Percentiles rank a stretch among this genome's conserved stretches.
Conservation (phyloP, 208 protist genomes). For the Naegleria fowleri region DNA sequence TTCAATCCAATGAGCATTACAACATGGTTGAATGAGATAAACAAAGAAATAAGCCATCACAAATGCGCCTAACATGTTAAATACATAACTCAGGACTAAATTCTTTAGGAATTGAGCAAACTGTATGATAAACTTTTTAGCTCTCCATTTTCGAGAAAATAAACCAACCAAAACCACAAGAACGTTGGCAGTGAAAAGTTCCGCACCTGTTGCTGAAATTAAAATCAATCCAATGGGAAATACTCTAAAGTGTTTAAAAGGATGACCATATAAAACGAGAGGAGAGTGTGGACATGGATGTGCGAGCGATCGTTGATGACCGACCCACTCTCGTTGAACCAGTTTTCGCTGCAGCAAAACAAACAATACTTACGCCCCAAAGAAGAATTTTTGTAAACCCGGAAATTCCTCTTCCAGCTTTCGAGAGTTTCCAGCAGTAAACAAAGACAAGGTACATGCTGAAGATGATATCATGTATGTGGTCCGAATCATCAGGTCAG, state of each 20-base stretch:
- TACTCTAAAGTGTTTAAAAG: too few relatives aligned
- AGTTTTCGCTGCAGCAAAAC: too few relatives aligned
- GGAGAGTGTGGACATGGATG: too few relatives aligned
- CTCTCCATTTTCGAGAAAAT: background rate
- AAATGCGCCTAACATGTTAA: background rate
- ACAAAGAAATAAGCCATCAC: background rate
- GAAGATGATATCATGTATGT: too few relatives aligned
- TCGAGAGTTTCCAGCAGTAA: background rate
- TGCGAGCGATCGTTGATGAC: too few relatives aligned
- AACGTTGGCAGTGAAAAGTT: background rate
- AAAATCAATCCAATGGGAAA: constrained; percentile 6
- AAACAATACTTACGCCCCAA: background rate
- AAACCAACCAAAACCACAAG: background rate
- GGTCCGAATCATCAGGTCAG: too few relatives aligned
- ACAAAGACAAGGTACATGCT: background rate
- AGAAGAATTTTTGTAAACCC: background rate
- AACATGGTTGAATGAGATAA: background rate
- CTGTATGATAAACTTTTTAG: background rate
- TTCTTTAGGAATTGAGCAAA: background rate
- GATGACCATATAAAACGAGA: too few relatives aligned
- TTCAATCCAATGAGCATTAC: background rate
- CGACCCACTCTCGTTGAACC: too few relatives aligned
- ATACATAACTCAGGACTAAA: background rate
- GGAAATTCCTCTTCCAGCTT: background rate
- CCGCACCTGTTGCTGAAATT: background rate